phyloP scores from a whole-genome alignment of 1,139 yeast genomes.

The Eremothecium cymbalariae region DNA sequence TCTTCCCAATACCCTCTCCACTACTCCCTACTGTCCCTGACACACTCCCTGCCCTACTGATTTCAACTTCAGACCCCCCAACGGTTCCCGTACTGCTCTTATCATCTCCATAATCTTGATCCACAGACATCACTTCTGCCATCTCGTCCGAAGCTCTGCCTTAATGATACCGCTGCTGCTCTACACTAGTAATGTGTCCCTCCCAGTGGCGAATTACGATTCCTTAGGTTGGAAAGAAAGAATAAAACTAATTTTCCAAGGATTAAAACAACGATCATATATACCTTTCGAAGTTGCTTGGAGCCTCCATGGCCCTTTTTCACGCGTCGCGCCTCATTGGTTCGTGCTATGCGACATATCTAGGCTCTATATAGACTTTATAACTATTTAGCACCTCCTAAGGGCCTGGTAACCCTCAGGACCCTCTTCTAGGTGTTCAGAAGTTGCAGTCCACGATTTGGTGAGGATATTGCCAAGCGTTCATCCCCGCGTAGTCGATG shows the following conservation, averaged over 20 bases:
- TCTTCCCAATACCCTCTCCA: background rate
- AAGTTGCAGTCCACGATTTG: conserved; percentile 51
- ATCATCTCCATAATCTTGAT: conserved; percentile 1
- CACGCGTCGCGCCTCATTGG: conserved; percentile 7
- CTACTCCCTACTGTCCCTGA: background rate
- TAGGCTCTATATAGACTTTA: no score
- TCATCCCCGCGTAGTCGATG: conserved; percentile 58
- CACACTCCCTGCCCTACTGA: no score
- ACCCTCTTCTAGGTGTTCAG: no score
- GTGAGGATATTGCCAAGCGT: conserved; percentile 53
- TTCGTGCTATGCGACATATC: conserved; percentile 4
- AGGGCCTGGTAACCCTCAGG: no score
- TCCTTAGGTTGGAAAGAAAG: no score
- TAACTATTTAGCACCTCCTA: no score
- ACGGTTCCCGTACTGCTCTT: background rate
- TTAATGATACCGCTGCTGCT: background rate
- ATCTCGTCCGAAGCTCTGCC: background rate
- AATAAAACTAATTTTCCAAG: no score
- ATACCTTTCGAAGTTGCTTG: no score
- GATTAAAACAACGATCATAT: no score
- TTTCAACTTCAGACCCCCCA: no score
- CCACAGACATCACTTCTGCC: conserved; percentile 4
- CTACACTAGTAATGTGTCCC: no score
- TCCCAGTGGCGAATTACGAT: no score
- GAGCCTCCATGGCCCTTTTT: background rate